These are phyloP conservation scores for Suhomyces xylopsoci DNA, from an alignment of 805 yeast species.

Conservation along the genomic window DNA sequence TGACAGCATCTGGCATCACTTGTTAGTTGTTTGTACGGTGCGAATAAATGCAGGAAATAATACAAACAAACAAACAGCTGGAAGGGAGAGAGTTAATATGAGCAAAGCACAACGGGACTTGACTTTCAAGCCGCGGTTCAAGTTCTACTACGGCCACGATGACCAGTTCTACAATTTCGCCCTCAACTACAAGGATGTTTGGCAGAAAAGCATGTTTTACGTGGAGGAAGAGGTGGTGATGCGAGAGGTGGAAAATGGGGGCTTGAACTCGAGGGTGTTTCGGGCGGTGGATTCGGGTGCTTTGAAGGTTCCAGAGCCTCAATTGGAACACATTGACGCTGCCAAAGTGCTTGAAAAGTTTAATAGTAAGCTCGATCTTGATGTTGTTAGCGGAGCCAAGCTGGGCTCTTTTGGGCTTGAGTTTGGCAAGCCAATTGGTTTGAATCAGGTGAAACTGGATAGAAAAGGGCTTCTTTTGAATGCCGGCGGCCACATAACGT, in stretches of 20 bases:
- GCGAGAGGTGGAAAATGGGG: conserved; percentile 4
- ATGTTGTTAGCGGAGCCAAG: not conserved
- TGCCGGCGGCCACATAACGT: conserved; percentile 51
- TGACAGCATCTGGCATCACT: not conserved
- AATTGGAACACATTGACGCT: not conserved
- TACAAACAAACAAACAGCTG: too few relatives aligned
- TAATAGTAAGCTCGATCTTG: not conserved
- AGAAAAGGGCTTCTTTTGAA: conserved; percentile 43
- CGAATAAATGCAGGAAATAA: not conserved
- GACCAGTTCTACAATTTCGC: conserved; percentile 40
- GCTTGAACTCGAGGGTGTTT: conserved; percentile 9
- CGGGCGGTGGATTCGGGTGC: not conserved
- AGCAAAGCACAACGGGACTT: conserved; percentile 15
- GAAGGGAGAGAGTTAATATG: too few relatives aligned
- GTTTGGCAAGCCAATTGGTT: conserved; percentile 6
- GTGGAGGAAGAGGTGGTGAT: conserved; percentile 32
- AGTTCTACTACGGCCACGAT: conserved; percentile 48
- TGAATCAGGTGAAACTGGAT: conserved; percentile 4
- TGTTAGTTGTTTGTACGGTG: not conserved
- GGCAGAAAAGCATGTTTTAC: conserved; percentile 48
- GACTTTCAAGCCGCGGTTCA: conserved; percentile 30
- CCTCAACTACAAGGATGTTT: conserved; percentile 44
- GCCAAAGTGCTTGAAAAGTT: not conserved
- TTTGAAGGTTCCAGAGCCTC: conserved; percentile 11
- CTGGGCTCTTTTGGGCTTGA: not conserved